Percentiles rank a stretch among this genome's conserved stretches.
Evolutionary conservation across 2,329 filamentous ascomycete genomes (phyloP).

Genomic region (Ophioceras dolichostomum): DNA sequence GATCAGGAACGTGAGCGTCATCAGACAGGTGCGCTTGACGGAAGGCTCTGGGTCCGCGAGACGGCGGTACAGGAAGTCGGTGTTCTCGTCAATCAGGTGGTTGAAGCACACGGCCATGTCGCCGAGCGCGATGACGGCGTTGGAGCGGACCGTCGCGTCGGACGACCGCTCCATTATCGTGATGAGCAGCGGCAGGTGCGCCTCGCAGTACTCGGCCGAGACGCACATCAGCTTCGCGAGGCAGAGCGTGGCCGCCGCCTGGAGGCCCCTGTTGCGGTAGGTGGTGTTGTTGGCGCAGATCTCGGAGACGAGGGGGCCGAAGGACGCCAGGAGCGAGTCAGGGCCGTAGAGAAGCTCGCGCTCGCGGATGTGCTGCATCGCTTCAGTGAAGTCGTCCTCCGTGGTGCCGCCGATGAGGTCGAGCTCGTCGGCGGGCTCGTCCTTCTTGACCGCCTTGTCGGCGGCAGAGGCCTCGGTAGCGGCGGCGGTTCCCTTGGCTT

Average conservation of each 20-base stretch:
- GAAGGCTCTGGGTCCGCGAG: conserved; percentile 79
- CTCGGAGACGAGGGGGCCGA: conserved; percentile 83
- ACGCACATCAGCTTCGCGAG: conserved; percentile 99
- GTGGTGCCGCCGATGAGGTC: conserved; percentile 95
- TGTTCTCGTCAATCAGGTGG: conserved; percentile 97
- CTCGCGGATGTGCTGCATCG: conserved; percentile 74
- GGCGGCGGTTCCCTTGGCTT: too few relatives aligned
- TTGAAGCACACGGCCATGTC: conserved; percentile 99
- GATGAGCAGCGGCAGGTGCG: conserved; percentile 83
- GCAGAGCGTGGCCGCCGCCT: conserved; percentile 87
- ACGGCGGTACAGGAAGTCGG: conserved; percentile 90
- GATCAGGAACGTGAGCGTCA: conserved; percentile 97
- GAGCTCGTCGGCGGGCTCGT: conserved; percentile 72
- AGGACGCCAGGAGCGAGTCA: conserved; percentile 74
- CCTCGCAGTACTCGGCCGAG: conserved; percentile 90
- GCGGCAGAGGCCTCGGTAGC: background rate
- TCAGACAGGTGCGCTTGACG: conserved; percentile 93
- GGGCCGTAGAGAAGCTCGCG: conserved; percentile 74
- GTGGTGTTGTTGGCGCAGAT: conserved; percentile 91
- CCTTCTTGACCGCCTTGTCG: conserved; percentile 35
- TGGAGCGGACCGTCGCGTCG: conserved; percentile 85
- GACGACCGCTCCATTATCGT: conserved; percentile 94
- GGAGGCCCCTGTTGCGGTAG: conserved; percentile 80
- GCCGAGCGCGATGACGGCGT: conserved; percentile 90
- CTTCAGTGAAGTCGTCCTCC: conserved; percentile 85